phyloP scores from a whole-genome alignment of 73 alveolate species.

The Uronychia setigera region DNA sequence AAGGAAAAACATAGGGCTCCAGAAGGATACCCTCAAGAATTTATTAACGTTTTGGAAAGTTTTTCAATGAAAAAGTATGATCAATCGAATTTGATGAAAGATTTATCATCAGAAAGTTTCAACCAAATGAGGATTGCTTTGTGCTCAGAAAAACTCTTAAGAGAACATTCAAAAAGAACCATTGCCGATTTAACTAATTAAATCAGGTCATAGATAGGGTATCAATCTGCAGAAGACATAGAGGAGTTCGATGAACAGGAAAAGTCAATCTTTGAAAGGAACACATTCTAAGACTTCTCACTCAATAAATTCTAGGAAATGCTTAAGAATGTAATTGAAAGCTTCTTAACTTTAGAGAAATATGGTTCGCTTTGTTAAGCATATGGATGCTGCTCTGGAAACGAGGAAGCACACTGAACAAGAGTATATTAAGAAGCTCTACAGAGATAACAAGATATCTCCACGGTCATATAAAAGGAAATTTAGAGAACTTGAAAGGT shows the following conservation, averaged over 20 bases:
- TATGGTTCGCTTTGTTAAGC: background rate
- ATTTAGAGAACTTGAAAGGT: conserved; percentile 24
- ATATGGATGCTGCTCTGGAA: conserved; percentile 21
- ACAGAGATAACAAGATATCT: conserved; percentile 17
- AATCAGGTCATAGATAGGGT: background rate
- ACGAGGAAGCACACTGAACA: background rate
- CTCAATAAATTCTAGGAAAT: background rate
- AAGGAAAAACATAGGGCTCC: background rate
- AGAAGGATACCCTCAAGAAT: background rate
- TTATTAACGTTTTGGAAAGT: background rate
- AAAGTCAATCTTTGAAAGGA: background rate
- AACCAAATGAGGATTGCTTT: background rate
- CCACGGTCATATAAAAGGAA: conserved; percentile 42
- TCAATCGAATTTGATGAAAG: background rate
- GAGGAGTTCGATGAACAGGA: background rate
- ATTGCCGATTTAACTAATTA: background rate
- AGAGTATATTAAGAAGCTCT: conserved; percentile 8
- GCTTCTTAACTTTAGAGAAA: background rate
- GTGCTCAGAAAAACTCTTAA: background rate
- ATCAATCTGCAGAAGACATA: background rate
- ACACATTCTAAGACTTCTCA: background rate
- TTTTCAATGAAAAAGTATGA: background rate
- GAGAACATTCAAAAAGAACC: background rate
- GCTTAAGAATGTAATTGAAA: background rate
- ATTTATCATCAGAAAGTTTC: background rate